phyloP scores from a whole-genome alignment of 148 eudicot species.

The Amaranthus cruentus region DNA sequence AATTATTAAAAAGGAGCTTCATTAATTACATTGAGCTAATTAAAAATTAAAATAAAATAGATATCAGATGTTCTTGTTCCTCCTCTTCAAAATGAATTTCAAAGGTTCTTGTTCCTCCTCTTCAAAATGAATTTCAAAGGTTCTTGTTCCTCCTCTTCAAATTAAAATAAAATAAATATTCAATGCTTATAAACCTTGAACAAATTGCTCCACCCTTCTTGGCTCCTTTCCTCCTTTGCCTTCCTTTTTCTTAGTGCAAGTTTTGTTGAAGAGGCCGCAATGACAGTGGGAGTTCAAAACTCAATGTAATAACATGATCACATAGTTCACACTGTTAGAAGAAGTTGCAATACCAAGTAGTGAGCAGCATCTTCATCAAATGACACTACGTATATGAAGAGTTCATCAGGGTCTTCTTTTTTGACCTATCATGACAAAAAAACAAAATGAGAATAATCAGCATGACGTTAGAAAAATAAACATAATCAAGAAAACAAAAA shows the following conservation, averaged over 20 bases:
- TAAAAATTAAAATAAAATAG: too few relatives aligned
- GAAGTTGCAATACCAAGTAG: slow-evolving; percentile 50
- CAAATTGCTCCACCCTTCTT: slow-evolving; percentile 80
- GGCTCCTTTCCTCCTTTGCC: slow-evolving; percentile 74
- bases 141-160: slow-evolving; percentile 39
- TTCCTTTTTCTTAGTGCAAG: slow-evolving; percentile 81
- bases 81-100: slow-evolving; percentile 39
- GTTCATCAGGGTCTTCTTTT: slow-evolving; percentile 83
- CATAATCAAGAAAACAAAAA: not conserved
- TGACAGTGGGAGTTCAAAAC: not conserved
- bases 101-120: slow-evolving; percentile 33
- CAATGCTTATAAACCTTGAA: slow-evolving; percentile 21
- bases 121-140: slow-evolving; percentile 31
- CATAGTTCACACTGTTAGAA: not conserved
- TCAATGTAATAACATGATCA: slow-evolving; percentile 11
- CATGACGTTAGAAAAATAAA: not conserved
- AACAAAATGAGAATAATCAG: not conserved
- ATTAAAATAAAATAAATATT: slow-evolving; percentile 9
- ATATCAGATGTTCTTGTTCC: slow-evolving; percentile 21
- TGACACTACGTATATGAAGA: slow-evolving; percentile 70
- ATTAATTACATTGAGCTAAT: too few relatives aligned
- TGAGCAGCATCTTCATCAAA: slow-evolving; percentile 79
- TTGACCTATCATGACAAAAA: slow-evolving; percentile 49
- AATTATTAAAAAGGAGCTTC: too few relatives aligned
- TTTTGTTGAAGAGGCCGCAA: slow-evolving; percentile 82